Conservation (phyloP, 768 basidiomycete genomes). For the Amyloporia xantha region DNA sequence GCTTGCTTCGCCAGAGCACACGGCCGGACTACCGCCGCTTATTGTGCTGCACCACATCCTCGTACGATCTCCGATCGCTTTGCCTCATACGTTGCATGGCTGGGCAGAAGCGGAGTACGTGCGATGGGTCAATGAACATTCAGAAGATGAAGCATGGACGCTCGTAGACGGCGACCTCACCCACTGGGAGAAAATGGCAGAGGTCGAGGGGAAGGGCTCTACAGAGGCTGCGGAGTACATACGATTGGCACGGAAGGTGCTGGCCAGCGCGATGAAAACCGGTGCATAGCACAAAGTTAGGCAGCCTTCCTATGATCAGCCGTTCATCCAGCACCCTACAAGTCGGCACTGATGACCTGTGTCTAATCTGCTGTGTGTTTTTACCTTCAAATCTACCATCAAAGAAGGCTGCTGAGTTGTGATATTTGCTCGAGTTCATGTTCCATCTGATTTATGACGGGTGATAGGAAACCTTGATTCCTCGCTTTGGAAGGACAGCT, state of each 20-base stretch:
- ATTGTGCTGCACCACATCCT: constrained; percentile 90
- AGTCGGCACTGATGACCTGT: too few species aligned
- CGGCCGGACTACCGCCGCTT: constrained; percentile 74
- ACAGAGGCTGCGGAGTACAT: constrained; percentile 54
- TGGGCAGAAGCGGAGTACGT: constrained; percentile 98
- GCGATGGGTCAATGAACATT: constrained; percentile 91
- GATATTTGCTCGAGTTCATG: too few species aligned
- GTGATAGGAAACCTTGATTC: too few species aligned
- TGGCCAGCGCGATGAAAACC: constrained; percentile 26
- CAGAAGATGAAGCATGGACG: constrained; percentile 69
- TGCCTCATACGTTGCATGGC: constrained; percentile 85
- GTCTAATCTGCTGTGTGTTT: too few species aligned
- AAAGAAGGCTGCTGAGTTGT: too few species aligned
- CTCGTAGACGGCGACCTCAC: constrained; percentile 74
- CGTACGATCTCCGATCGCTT: constrained; percentile 77
- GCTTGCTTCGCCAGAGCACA: constrained; percentile 59
- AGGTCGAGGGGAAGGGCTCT: constrained; percentile 44
- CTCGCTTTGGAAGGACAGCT: too few species aligned
- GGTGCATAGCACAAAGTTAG: too few species aligned
- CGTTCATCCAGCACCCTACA: too few species aligned
- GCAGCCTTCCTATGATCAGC: too few species aligned
- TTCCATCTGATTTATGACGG: too few species aligned
- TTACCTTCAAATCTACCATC: too few species aligned
- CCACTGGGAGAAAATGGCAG: constrained; percentile 72
- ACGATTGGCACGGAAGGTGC: constrained; percentile 58